These are phyloP conservation scores for Solanum ahanhuiri DNA, from an alignment of 257 asterid genomes.

Conservation along the genomic window DNA sequence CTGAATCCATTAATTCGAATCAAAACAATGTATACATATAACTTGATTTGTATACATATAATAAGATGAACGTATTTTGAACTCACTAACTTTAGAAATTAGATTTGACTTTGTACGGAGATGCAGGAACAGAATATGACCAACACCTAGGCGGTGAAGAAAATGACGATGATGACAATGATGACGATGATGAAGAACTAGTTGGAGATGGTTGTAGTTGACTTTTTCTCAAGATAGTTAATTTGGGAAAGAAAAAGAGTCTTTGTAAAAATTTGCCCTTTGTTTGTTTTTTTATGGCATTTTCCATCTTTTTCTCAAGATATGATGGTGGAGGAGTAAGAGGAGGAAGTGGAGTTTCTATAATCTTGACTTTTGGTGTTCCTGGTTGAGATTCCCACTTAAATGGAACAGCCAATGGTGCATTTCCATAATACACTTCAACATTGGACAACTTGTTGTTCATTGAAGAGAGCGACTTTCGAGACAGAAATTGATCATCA, in stretches of 20 bases:
- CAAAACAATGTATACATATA: not conserved
- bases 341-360: conserved; percentile 19
- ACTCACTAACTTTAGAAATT: not conserved
- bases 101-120: conserved; percentile 5
- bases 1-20: not conserved
- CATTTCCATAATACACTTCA: conserved; percentile 18
- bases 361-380: conserved; percentile 15
- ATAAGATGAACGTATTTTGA: not conserved
- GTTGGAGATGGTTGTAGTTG: not conserved
- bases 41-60: not conserved
- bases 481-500: not conserved
- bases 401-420: conserved; percentile 20
- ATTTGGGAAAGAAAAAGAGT: conserved; percentile 9
- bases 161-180: not conserved
- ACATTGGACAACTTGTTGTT: not conserved
- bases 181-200: not conserved
- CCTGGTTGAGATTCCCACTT: conserved; percentile 33
- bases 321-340: conserved; percentile 35
- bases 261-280: not conserved
- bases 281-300: not conserved
- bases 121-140: conserved; percentile 11
- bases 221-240: conserved; percentile 5
- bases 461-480: not conserved
- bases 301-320: conserved; percentile 5
- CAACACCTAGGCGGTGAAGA: conserved; percentile 9